Conservation (phyloP, 495 filamentous ascomycete species). For the Penicillium argentinense region DNA sequence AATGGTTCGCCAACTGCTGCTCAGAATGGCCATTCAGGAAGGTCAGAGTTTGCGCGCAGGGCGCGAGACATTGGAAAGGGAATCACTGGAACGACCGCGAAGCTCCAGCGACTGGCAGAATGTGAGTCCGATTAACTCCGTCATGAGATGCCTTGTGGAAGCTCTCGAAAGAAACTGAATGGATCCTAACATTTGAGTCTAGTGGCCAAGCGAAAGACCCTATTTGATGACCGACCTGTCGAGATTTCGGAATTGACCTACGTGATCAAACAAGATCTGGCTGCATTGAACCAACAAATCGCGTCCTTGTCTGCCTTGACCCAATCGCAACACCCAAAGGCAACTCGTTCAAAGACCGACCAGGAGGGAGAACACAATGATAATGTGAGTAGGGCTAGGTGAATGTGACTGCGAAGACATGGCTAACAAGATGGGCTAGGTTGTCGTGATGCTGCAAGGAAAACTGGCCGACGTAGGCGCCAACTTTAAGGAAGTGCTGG, state of each 20-base stretch:
- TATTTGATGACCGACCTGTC: slow-evolving; percentile 94
- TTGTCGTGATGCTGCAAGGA: slow-evolving; percentile 87
- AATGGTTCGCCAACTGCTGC: slow-evolving; percentile 57
- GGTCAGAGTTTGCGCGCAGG: slow-evolving; percentile 84
- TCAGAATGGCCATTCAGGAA: slow-evolving; percentile 40
- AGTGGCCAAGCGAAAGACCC: slow-evolving; percentile 94
- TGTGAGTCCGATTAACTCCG: too few relatives aligned
- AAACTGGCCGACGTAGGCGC: slow-evolving; percentile 92
- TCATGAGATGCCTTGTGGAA: too few relatives aligned
- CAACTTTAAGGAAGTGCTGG: slow-evolving; percentile 96
- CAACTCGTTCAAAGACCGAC: slow-evolving; percentile 52
- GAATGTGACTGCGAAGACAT: neutral
- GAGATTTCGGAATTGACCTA: slow-evolving; percentile 96
- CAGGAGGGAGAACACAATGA: slow-evolving; percentile 97
- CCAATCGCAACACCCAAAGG: slow-evolving; percentile 68
- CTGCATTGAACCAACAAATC: slow-evolving; percentile 85
- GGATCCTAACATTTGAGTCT: slow-evolving; percentile 16
- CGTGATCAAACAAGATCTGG: slow-evolving; percentile 96
- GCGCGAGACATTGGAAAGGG: slow-evolving; percentile 89
- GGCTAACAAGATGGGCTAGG: slow-evolving; percentile 40
- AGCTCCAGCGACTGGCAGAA: slow-evolving; percentile 88
- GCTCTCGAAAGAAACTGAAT: neutral
- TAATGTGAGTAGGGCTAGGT: slow-evolving; percentile 55
- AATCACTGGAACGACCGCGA: slow-evolving; percentile 89
- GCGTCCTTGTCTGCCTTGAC: slow-evolving; percentile 72